These are phyloP conservation scores for Arachis monticola DNA, from an alignment of 331 rosid species.

Conservation along the genomic window DNA sequence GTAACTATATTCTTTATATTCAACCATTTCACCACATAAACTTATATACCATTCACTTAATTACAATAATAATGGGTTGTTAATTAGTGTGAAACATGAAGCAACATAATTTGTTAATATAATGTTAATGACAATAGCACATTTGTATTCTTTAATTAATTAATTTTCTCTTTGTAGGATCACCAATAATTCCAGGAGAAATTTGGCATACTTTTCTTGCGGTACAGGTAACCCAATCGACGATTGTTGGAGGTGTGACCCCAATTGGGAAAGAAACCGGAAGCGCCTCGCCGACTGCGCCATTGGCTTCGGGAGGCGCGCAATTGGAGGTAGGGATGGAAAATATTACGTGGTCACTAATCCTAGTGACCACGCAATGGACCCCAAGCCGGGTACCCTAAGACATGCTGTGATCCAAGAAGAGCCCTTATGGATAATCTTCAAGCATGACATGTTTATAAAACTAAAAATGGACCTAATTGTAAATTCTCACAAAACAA, in stretches of 20 bases:
- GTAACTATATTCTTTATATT: not conserved
- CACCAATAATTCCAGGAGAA: conserved; percentile 60
- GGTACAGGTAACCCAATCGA: conserved; percentile 80
- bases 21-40: no score
- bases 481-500: conserved; percentile 76
- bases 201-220: conserved; percentile 60
- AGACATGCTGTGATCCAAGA: conserved; percentile 73
- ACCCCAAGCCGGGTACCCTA: conserved; percentile 72
- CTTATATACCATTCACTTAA: no score
- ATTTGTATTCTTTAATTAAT: not conserved
- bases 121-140: not conserved
- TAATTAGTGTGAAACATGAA: no score
- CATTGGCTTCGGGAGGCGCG: conserved; percentile 73
- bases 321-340: conserved; percentile 77
- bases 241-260: conserved; percentile 90
- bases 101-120: no score
- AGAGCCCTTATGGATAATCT: conserved; percentile 78
- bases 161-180: conserved; percentile 48
- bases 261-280: conserved; percentile 73
- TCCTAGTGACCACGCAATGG: conserved; percentile 56
- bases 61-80: no score
- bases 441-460: conserved; percentile 72
- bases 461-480: conserved; percentile 64
- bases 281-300: conserved; percentile 67
- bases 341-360: conserved; percentile 67